Evolutionary conservation across 441 rosid genomes (phyloP).

Genomic region (Hura crepitans): DNA sequence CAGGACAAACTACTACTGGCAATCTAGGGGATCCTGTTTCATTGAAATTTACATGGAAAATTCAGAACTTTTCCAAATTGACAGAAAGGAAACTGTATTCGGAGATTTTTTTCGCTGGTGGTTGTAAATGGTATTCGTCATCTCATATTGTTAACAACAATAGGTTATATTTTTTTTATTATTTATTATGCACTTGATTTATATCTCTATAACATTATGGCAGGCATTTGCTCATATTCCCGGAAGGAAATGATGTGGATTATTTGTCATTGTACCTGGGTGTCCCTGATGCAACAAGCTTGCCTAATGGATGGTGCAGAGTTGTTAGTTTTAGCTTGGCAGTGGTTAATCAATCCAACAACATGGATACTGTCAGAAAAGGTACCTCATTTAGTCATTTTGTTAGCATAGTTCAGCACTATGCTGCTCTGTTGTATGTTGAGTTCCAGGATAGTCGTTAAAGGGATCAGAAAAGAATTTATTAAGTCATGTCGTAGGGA

Average conservation of each 20-base stretch:
- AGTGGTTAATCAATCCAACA: not conserved
- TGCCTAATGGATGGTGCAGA: not conserved
- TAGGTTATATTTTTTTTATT: too few species aligned
- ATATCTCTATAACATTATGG: not conserved
- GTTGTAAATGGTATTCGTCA: conserved; percentile 10
- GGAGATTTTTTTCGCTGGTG: not conserved
- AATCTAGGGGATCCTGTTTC: not conserved
- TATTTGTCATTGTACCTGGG: not conserved
- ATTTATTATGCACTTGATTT: too few species aligned
- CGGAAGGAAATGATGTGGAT: not conserved
- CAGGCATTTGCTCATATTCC: not conserved
- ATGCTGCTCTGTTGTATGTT: not conserved
- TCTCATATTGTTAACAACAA: too few species aligned
- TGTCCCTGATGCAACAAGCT: not conserved
- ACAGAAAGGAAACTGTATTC: not conserved
- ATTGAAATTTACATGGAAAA: conserved; percentile 10
- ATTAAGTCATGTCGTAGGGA: too few species aligned
- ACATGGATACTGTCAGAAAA: not conserved
- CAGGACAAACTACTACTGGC: not conserved
- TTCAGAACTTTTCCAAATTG: conserved; percentile 1
- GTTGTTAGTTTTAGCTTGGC: not conserved
- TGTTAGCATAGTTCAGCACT: not conserved
- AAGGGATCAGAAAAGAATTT: too few species aligned
- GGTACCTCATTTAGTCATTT: not conserved
- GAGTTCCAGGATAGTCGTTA: not conserved